Base-by-base conservation (phyloP, 2,329 filamentous ascomycete genomes). In the Ascochyta lentis region DNA sequence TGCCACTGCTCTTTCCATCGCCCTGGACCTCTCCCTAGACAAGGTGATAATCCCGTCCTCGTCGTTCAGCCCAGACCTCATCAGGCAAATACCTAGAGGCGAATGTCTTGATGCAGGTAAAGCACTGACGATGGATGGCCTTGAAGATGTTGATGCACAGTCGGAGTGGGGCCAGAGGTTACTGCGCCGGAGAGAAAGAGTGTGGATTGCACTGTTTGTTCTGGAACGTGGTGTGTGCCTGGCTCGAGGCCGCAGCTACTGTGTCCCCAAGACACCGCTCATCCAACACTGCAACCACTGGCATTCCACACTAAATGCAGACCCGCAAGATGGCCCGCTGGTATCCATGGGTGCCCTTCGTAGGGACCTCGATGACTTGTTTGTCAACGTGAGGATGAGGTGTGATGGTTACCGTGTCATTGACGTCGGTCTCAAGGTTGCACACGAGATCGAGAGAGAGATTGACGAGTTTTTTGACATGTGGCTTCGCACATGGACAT, bases 151-250 rank as follows among this genome's bases (percentile, higher is more conserved):
- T 5, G 86, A 89, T 41, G 81, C 84, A 0, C 71, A 70, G 24
- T 89, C 87, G 0, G 81, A 85, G 57, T 80, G 81, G 65, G 89
- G 88, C 1, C 80, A 82, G 51, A 76, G 87, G 35, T 75, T 91
- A 2, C 72, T 91, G 3, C 80, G 89, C 38, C 80, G 87, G 49
- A 79, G 89, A 42, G 89, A 91, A 71, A 79, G 89, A 58, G 85
- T 85, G 7, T 91, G 88, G 88, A 81, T 91, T 52, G 85, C 88
- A 0, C 74, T 91, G 1, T 91, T 90, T 68, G 88, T 90, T 0
- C 80, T 91, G 0, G 89, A 91, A 67, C 79, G 89, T 73, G 89
- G 88, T 79, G 88, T 90, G 68, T 90, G 88, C 42, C 75, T 91
- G 6, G 89, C 89, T 0, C 83, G 89, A 52, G 89, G 89, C 6